Evolutionary conservation across 352 stramenopile species (phyloP).

Genomic region (Phytophthora sp.): DNA sequence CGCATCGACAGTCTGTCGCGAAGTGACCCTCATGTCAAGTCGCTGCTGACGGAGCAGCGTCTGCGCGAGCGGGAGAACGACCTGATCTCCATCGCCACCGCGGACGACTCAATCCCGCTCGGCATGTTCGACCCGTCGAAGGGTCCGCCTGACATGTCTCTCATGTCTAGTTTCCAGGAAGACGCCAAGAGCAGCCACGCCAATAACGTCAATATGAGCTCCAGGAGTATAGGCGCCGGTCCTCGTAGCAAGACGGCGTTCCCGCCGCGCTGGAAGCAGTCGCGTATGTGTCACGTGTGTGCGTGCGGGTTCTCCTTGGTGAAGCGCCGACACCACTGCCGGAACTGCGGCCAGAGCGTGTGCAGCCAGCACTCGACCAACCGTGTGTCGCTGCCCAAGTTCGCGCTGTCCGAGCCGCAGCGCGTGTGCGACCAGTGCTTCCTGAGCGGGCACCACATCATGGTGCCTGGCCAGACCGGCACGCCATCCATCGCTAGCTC

Average conservation of each 20-base stretch:
- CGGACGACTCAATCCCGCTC: slow-evolving; percentile 52
- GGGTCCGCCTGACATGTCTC: slow-evolving; percentile 21
- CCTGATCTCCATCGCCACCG: slow-evolving; percentile 57
- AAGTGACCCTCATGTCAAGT: slow-evolving; percentile 55
- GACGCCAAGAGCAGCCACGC: slow-evolving; percentile 24
- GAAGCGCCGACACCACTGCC: slow-evolving; percentile 84
- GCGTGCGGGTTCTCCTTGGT: slow-evolving; percentile 61
- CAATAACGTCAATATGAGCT: slow-evolving; percentile 22
- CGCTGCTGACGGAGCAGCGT: slow-evolving; percentile 65
- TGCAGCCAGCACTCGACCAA: slow-evolving; percentile 80
- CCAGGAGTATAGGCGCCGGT: slow-evolving; percentile 22
- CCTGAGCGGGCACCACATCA: slow-evolving; percentile 66
- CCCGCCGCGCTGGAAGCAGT: slow-evolving; percentile 79
- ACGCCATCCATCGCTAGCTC: slow-evolving; percentile 46
- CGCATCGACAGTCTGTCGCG: slow-evolving; percentile 23
- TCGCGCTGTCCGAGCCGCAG: slow-evolving; percentile 70
- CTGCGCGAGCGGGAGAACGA: slow-evolving; percentile 71
- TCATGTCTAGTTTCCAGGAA: slow-evolving; percentile 33
- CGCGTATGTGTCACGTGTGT: slow-evolving; percentile 76
- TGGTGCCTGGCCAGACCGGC: slow-evolving; percentile 29
- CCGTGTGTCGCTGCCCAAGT: slow-evolving; percentile 78
- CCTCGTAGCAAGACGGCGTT: slow-evolving; percentile 60
- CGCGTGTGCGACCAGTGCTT: slow-evolving; percentile 86
- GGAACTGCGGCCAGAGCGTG: slow-evolving; percentile 81
- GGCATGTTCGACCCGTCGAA: slow-evolving; percentile 42